phyloP scores from a whole-genome alignment of 2,329 filamentous ascomycete species.

The Emmonsiellopsis sp. region DNA sequence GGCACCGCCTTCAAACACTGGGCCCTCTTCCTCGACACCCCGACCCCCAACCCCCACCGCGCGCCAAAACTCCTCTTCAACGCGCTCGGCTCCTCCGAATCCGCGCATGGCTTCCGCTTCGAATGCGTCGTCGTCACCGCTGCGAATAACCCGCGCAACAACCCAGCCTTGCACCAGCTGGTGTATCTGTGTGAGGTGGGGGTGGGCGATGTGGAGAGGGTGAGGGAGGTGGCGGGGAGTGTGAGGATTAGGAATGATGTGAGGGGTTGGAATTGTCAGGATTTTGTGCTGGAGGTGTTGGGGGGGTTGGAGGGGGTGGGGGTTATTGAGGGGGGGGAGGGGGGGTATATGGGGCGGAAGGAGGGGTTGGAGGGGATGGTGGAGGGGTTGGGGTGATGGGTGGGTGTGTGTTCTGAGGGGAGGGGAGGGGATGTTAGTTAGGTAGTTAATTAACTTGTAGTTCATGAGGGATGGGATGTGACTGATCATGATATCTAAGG shows the following conservation, averaged over 20 bases:
- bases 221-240: slow-evolving; percentile 8
- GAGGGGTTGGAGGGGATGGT: slow-evolving; percentile 2
- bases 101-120: background rate
- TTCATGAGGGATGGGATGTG: no score
- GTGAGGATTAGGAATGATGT: slow-evolving; percentile 12
- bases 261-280: slow-evolving; percentile 17
- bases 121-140: background rate
- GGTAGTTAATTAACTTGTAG: no score
- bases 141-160: background rate
- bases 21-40: slow-evolving; percentile 1
- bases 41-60: background rate
- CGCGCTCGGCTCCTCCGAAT: background rate
- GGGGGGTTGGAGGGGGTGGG: slow-evolving; percentile 10
- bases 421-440: no score
- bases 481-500: no score
- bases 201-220: background rate
- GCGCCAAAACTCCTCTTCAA: background rate
- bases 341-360: slow-evolving; percentile 2
- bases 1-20: slow-evolving; percentile 2
- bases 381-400: slow-evolving; percentile 5
- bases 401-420: no score
- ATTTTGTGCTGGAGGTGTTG: slow-evolving; percentile 18
- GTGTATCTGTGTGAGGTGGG: background rate
- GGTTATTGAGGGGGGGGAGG: slow-evolving; percentile 3
- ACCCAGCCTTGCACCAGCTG: background rate